These are phyloP conservation scores for Calonectria hawksworthii DNA, from an alignment of 2,329 filamentous ascomycete genomes.

Conservation along the genomic window DNA sequence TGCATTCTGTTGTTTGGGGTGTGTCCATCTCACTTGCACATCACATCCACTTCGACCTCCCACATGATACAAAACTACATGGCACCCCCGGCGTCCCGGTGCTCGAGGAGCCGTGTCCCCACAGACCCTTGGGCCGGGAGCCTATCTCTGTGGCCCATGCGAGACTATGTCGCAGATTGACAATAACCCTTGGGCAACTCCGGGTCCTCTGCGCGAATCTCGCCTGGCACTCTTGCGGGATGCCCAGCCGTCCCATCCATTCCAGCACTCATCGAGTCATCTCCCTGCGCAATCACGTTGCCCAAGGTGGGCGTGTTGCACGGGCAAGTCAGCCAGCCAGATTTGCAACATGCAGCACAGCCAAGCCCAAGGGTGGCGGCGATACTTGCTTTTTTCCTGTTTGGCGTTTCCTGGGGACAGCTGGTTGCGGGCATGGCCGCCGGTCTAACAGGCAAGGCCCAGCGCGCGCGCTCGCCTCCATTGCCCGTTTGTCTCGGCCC, in stretches of 20 bases:
- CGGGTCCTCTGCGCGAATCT: not conserved
- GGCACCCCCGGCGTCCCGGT: conserved; percentile 33
- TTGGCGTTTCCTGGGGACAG: not conserved
- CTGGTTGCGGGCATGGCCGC: not conserved
- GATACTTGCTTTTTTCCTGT: not conserved
- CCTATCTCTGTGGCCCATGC: conserved; percentile 41
- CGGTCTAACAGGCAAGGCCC: not conserved
- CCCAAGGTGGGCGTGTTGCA: conserved; percentile 4
- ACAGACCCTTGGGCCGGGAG: conserved; percentile 26
- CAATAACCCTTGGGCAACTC: conserved; percentile 22
- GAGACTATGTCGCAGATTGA: conserved; percentile 34
- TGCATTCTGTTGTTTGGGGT: conserved; percentile 25
- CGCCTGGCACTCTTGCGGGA: not conserved
- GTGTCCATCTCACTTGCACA: conserved; percentile 26
- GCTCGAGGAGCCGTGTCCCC: conserved; percentile 17
- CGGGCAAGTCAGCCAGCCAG: not conserved
- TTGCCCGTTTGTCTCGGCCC: conserved; percentile 25
- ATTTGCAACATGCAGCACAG: not conserved
- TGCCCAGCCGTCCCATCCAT: conserved; percentile 13
- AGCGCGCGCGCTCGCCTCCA: not conserved
- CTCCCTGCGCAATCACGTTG: not conserved
- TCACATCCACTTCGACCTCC: conserved; percentile 26
- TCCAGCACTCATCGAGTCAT: not conserved
- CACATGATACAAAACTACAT: conserved; percentile 35
- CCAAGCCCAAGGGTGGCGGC: not conserved